Base-by-base conservation (phyloP, 1,139 yeast genomes). In the Taphrina pruni region DNA sequence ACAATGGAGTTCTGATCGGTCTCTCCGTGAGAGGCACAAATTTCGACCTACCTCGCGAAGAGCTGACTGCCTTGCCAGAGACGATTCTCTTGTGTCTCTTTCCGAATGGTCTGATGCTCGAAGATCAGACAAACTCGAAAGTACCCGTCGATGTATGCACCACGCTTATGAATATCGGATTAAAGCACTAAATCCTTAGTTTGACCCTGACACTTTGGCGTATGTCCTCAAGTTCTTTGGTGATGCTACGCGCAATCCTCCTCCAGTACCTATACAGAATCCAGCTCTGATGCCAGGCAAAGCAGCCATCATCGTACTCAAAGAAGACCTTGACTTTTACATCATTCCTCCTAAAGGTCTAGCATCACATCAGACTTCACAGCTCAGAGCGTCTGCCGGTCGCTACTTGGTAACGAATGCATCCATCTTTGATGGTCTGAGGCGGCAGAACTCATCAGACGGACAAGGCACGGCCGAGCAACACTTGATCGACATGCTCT, bases 271-370 rank as follows among this genome's bases (percentile, higher is more conserved):
- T 12, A n/a, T 55, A 14, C 55, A 48, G 7, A 85, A 85, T 70
- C 84, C 85, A 5, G 85, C 87, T 68, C 86, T 90, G 2, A 81
- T 93, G 72, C 87, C 86, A 74, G 87, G 87, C 70, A 89, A 91
- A 74, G 98, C 99, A 0, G 91, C 97, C 0, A 88, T 95, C 60
- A 92, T 95, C 71, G 97, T 94, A 3, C 82, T 95, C 70, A 83
- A 97, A 72, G 99, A 95, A 78, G 99, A 95, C 77, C 82, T 95
- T 73, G 99, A 95, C 77, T 95, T 86, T 79, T 95, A 93, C 78
- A 90, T 96, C 71, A 87, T 94, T 38, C 96, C 97, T 0, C 91
- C 93, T 1, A 78, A 79, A 75, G 74, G 58, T 14, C 60, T 32
- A 43, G 12, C 48, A 14, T 50, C 71, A 20, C 43, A 32, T n/a